Evolutionary conservation across 768 basidiomycete genomes (phyloP).

Genomic region (Kondoa subrosea): DNA sequence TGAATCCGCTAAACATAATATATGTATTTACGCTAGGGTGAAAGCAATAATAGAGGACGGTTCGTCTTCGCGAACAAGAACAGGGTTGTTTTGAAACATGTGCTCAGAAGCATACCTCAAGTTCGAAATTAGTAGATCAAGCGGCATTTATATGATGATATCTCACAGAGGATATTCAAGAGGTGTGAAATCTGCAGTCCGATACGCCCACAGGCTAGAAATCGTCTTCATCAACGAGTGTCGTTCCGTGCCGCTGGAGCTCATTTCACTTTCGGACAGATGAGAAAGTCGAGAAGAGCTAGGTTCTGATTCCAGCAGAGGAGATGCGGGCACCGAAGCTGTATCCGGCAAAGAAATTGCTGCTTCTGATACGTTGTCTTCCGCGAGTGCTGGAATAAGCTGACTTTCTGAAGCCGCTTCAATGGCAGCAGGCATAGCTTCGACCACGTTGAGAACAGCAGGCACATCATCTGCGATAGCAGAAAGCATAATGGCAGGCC

Average conservation of each 20-base stretch:
- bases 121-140: background rate
- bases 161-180: constrained; percentile 44
- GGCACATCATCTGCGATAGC: no score
- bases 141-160: background rate
- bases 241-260: constrained; percentile 44
- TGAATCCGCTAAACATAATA: background rate
- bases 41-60: constrained; percentile 95
- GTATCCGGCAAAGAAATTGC: background rate
- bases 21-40: constrained; percentile 53
- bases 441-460: no score
- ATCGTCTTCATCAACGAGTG: constrained; percentile 64
- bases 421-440: no score
- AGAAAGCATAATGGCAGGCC: no score
- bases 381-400: no score
- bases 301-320: background rate
- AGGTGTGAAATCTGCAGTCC: constrained; percentile 40
- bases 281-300: background rate
- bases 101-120: constrained; percentile 42
- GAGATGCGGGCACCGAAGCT: constrained; percentile 23
- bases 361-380: no score
- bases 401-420: no score
- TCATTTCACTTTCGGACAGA: constrained; percentile 34
- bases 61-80: constrained; percentile 90
- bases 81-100: constrained; percentile 81
- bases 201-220: constrained; percentile 59